phyloP scores from a whole-genome alignment of 805 yeast species.

The Kodamaea sagamina region DNA sequence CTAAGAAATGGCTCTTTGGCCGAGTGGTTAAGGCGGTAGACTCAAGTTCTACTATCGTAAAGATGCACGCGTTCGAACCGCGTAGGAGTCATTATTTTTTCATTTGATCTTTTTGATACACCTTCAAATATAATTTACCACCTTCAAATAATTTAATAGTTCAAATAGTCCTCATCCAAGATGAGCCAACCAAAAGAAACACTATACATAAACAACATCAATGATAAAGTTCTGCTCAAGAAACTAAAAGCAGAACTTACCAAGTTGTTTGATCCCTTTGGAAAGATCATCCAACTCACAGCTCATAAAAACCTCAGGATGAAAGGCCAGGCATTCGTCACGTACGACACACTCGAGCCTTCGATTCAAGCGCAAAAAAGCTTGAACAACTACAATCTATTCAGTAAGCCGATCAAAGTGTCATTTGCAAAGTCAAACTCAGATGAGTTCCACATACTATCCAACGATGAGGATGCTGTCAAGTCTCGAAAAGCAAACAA shows the following conservation, averaged over 20 bases:
- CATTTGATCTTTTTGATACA: too few relatives aligned
- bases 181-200: conserved; percentile 23
- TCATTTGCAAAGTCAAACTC: conserved; percentile 46
- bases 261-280: conserved; percentile 46
- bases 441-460: conserved; percentile 32
- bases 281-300: conserved; percentile 50
- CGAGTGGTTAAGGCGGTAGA: conserved; percentile 19
- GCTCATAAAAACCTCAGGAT: conserved; percentile 63
- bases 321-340: conserved; percentile 83
- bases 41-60: conserved; percentile 19
- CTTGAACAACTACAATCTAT: conserved; percentile 43
- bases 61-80: conserved; percentile 18
- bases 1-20: conserved; percentile 15
- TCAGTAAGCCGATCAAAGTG: conserved; percentile 51
- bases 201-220: conserved; percentile 69
- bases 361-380: conserved; percentile 50
- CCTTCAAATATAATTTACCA: too few relatives aligned
- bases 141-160: not conserved
- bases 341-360: conserved; percentile 44
- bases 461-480: conserved; percentile 23
- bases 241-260: conserved; percentile 48
- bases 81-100: conserved; percentile 17
- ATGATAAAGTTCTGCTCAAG: conserved; percentile 63
- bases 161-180: not conserved
- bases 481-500: conserved; percentile 22